Evolutionary conservation across 257 asterid genomes (phyloP).

Genomic region (Lavandula angustifolia): DNA sequence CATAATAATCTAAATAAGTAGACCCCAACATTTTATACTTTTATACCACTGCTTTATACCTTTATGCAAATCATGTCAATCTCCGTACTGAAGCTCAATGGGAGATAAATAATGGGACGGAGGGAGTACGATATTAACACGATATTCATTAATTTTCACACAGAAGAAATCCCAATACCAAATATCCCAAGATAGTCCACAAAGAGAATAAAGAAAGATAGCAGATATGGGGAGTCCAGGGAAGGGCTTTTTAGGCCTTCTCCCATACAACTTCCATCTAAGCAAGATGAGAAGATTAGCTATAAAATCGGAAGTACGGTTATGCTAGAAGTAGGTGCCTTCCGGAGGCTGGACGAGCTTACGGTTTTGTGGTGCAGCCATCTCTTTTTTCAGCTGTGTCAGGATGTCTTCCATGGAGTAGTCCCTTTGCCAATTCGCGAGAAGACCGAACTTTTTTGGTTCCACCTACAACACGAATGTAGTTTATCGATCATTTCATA

Average conservation of each 20-base stretch:
- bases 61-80: too few species aligned
- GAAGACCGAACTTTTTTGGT: conserved; percentile 63
- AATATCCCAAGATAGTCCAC: conserved; percentile 27
- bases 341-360: conserved; percentile 71
- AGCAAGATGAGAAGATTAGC: neutral
- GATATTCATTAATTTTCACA: conserved; percentile 14
- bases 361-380: conserved; percentile 43
- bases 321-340: conserved; percentile 75
- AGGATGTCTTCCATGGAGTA: conserved; percentile 54
- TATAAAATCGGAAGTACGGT: conserved; percentile 24
- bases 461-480: conserved; percentile 57
- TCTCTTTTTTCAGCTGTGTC: conserved; percentile 44
- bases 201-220: conserved; percentile 8
- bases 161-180: conserved; percentile 27
- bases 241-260: conserved; percentile 18
- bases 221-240: conserved; percentile 24
- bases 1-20: too few species aligned
- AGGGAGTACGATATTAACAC: conserved; percentile 13
- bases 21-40: too few species aligned
- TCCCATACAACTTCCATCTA: conserved; percentile 32
- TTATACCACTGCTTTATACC: too few species aligned
- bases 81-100: too few species aligned
- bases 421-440: conserved; percentile 82
- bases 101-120: too few species aligned
- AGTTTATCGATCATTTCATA: neutral